Base-by-base conservation (phyloP, 768 basidiomycete species). In the Lentinula sp. region DNA sequence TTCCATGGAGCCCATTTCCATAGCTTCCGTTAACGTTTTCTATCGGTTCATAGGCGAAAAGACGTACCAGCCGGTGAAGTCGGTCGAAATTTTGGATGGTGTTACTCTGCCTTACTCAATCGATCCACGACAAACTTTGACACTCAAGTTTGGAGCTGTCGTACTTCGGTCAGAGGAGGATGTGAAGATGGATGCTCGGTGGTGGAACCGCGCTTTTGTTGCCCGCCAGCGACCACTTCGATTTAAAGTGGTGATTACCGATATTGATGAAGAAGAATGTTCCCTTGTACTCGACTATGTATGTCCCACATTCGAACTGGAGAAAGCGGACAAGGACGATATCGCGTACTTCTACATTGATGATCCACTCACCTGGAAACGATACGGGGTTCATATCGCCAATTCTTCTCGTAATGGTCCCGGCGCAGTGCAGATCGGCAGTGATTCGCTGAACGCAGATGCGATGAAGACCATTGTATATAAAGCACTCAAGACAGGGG, bases 201-300 rank as follows among this genome's bases (percentile, higher is more conserved):
- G 75, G 75, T 73, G 71, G 71, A 70, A 72, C 48, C 66, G 72
- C 5, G 69, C 75, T 13, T 73, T 74, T 50, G 51, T 70, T 34
- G 69, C 73, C 1, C 71, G 76, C 15, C 59, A 75, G 39, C 65
- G 70, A 4, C 76, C 76, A 15, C 61, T 78, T 28, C 73, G 76
- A 5, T 60, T 77, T 53, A 77, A 76, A 59, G 58, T 78, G 45
- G 65, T 67, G 18, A 50, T 76, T 5, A 69, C 72, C 50, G 74
- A 75, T 21, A 73, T 77, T 46, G 75, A 76, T 61, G 76, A 72
- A 40, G 75, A 77, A 59, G 69, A 75, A 60, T 70, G 70, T n/a
- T 75, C 73, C 6, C 64, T 78, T 10, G 73, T 78, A 8, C 61
- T 75, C 34, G 76, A 78, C 61, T 70, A 78, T 58, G 70, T 78